A percentile compares a stretch with the other conserved stretches of the same genome.
These are phyloP conservation scores for Fusarium buharicum DNA, from an alignment of 2,329 filamentous ascomycete species.

Conservation along the genomic window DNA sequence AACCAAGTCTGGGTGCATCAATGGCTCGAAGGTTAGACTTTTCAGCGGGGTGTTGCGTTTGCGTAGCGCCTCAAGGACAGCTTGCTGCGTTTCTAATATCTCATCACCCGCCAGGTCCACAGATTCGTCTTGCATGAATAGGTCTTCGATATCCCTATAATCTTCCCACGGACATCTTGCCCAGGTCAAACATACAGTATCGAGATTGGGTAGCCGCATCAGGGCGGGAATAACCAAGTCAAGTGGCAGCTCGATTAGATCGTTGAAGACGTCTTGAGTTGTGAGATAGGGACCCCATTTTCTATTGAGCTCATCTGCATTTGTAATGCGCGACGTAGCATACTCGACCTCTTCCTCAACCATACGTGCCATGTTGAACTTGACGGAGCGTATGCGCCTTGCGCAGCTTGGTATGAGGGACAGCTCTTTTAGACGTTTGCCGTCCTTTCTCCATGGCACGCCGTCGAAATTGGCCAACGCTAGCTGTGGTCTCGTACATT, in stretches of 20 bases:
- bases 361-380: constrained; percentile 54
- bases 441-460: constrained; percentile 58
- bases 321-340: not conserved
- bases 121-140: constrained; percentile 32
- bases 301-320: constrained; percentile 1
- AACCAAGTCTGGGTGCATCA: constrained; percentile 15
- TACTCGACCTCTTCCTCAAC: constrained; percentile 12
- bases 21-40: constrained; percentile 35
- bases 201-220: constrained; percentile 34
- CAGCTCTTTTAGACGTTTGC: constrained; percentile 57
- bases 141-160: not conserved
- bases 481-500: constrained; percentile 12
- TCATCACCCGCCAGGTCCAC: constrained; percentile 29
- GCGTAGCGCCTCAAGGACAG: constrained; percentile 33
- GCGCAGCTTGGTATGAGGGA: constrained; percentile 56
- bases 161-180: constrained; percentile 36
- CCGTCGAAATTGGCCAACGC: constrained; percentile 52
- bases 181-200: constrained; percentile 41
- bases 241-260: constrained; percentile 12
- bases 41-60: constrained; percentile 27
- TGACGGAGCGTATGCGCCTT: constrained; percentile 55
- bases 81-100: constrained; percentile 31
- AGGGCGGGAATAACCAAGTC: constrained; percentile 29
- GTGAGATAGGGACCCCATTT: constrained; percentile 17
- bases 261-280: constrained; percentile 14